phyloP scores from a whole-genome alignment of 1,139 yeast species.

The Protomyces inouyei region DNA sequence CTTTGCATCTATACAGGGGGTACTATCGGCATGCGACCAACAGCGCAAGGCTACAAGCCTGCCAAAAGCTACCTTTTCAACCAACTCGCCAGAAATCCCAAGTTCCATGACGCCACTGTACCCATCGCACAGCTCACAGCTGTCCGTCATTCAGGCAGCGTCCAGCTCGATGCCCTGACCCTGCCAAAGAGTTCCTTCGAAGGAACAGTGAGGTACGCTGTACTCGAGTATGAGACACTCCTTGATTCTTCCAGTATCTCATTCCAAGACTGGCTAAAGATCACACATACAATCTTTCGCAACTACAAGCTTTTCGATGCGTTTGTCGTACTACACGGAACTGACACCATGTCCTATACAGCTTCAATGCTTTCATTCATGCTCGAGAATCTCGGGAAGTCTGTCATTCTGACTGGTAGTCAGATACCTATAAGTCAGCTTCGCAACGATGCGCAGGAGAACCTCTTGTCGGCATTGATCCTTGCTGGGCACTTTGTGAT shows the following conservation, averaged over 20 bases:
- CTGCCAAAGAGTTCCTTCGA: conserved; percentile 13
- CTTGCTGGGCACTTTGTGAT: conserved; percentile 23
- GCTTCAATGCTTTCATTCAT: conserved; percentile 21
- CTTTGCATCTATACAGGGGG: conserved; percentile 25
- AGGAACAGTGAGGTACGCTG: conserved; percentile 5
- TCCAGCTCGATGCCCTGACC: conserved; percentile 3
- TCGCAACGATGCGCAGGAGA: conserved; percentile 23
- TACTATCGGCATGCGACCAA: conserved; percentile 22
- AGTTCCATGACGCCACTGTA: conserved; percentile 9
- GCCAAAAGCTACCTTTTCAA: conserved; percentile 7
- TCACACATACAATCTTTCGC: conserved; percentile 13
- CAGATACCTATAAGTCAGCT: conserved; percentile 25
- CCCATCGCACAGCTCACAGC: not conserved
- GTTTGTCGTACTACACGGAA: conserved; percentile 24
- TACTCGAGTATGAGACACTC: conserved; percentile 21
- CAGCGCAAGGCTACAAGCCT: conserved; percentile 19
- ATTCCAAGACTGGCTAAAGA: conserved; percentile 23
- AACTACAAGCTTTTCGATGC: conserved; percentile 26
- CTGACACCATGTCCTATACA: conserved; percentile 26
- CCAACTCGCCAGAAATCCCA: conserved; percentile 1
- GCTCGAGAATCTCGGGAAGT: conserved; percentile 25
- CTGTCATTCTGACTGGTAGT: conserved; percentile 23
- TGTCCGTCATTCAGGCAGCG: conserved; percentile 3
- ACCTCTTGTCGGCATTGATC: conserved; percentile 15
- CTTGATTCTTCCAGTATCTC: conserved; percentile 21